These are phyloP conservation scores for Rhododendron simsii DNA, from an alignment of 148 eudicot species.

Conservation along the genomic window DNA sequence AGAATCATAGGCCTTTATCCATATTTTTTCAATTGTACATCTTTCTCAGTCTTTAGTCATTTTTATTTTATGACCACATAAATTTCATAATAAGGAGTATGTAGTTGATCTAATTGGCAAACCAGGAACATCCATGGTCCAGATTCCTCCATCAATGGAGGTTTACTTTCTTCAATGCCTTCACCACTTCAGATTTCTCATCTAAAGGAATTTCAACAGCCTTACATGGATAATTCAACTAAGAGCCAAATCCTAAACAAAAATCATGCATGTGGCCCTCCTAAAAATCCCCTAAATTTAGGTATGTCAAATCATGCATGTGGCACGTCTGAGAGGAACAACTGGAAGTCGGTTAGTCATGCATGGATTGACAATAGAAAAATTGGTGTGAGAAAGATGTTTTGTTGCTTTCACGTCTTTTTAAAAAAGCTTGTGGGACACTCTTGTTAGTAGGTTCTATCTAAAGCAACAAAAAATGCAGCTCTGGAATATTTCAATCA, in stretches of 20 bases:
- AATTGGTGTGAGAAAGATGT: not conserved
- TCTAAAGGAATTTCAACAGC: conserved; percentile 55
- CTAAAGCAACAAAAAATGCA: not conserved
- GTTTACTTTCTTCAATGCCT: conserved; percentile 55
- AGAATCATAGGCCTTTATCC: not conserved
- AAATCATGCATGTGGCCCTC: conserved; percentile 32
- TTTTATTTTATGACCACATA: not conserved
- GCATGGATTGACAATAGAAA: not conserved
- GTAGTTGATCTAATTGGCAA: conserved; percentile 89
- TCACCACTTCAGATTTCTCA: conserved; percentile 73
- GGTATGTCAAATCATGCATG: conserved; percentile 24
- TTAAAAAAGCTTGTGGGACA: not conserved
- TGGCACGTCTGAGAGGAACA: not conserved
- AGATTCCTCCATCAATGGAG: conserved; percentile 81
- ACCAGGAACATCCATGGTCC: conserved; percentile 79
- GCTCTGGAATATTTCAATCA: not conserved
- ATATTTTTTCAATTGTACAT: not conserved
- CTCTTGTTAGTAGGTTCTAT: not conserved
- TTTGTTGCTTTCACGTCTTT: not conserved
- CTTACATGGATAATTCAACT: conserved; percentile 30
- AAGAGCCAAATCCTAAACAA: conserved; percentile 25
- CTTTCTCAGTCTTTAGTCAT: not conserved
- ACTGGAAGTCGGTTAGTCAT: not conserved
- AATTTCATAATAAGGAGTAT: conserved; percentile 62
- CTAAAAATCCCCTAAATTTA: conserved; percentile 26